Evolutionary conservation across 352 stramenopile genomes (phyloP).

Genomic region (Phytopythium aichiense): DNA sequence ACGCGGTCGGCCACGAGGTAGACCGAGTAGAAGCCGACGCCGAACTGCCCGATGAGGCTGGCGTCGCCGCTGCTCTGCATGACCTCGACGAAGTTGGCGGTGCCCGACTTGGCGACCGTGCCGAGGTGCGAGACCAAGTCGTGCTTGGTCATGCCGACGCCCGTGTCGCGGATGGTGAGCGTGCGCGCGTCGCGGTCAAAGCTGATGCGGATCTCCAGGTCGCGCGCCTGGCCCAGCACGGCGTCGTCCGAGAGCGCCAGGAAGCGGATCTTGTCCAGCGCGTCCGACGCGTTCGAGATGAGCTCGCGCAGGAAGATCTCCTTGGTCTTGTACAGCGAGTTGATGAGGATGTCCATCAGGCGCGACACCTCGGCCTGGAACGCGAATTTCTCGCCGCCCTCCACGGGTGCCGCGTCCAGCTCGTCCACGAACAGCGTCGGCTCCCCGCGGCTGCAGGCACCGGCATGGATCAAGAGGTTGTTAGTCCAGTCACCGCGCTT

Average conservation of each 20-base stretch:
- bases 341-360: conserved; percentile 99
- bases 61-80: conserved; percentile 91
- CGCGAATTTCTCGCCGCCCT: conserved; percentile 81
- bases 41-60: conserved; percentile 99
- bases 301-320: conserved; percentile 99
- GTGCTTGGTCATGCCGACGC: conserved; percentile 98
- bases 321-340: conserved; percentile 97
- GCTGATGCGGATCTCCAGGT: conserved; percentile 97
- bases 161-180: conserved; percentile 98
- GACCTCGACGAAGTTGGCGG: conserved; percentile 98
- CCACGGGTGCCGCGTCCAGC: conserved; percentile 34
- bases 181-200: conserved; percentile 95
- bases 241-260: conserved; percentile 91
- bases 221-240: conserved; percentile 65
- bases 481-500: not conserved
- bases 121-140: conserved; percentile 97
- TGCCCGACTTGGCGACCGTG: conserved; percentile 98
- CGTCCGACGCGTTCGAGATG: conserved; percentile 99
- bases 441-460: conserved; percentile 20
- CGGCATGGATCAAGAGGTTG: not conserved
- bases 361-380: conserved; percentile 97
- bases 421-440: conserved; percentile 39
- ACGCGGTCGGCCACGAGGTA: conserved; percentile 97
- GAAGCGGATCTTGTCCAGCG: conserved; percentile 99
- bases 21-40: conserved; percentile 99